These are phyloP conservation scores for Chrysophaeum taylorii DNA, from an alignment of 352 stramenopile species.

Conservation along the genomic window DNA sequence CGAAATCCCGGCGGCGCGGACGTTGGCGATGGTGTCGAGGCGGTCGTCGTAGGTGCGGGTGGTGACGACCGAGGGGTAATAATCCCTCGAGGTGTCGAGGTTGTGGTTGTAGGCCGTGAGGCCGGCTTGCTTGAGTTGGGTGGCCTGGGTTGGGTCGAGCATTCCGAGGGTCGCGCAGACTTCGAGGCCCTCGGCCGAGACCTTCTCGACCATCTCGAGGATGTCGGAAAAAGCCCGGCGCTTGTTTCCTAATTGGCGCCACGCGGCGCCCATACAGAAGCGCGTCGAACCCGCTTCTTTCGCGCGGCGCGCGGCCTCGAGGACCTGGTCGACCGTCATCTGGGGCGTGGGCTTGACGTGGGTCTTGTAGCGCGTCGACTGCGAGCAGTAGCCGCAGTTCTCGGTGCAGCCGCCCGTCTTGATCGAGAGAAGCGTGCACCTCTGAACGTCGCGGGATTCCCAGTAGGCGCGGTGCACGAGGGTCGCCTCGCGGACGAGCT, in stretches of 20 bases:
- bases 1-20: slow-evolving; percentile 88
- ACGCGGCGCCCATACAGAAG: slow-evolving; percentile 96
- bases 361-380: slow-evolving; percentile 90
- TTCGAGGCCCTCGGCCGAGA: slow-evolving; percentile 64
- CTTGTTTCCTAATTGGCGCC: slow-evolving; percentile 89
- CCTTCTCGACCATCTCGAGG: slow-evolving; percentile 85
- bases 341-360: slow-evolving; percentile 94
- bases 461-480: slow-evolving; percentile 95
- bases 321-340: slow-evolving; percentile 82
- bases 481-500: slow-evolving; percentile 89
- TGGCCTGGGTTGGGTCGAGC: slow-evolving; percentile 84
- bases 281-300: slow-evolving; percentile 89
- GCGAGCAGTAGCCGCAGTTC: slow-evolving; percentile 84
- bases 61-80: slow-evolving; percentile 93
- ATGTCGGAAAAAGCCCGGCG: slow-evolving; percentile 96
- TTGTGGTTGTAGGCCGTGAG: slow-evolving; percentile 98
- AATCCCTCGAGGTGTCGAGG: slow-evolving; percentile 89
- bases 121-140: slow-evolving; percentile 90
- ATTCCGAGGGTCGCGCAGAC: slow-evolving; percentile 95
- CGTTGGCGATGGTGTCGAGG: slow-evolving; percentile 86
- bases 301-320: slow-evolving; percentile 80
- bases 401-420: slow-evolving; percentile 89
- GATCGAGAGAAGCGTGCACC: slow-evolving; percentile 92
- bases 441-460: slow-evolving; percentile 87
- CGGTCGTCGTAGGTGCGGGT: slow-evolving; percentile 92